Conservation (phyloP, 2,329 filamentous ascomycete genomes). For the Diaporthe velutina region DNA sequence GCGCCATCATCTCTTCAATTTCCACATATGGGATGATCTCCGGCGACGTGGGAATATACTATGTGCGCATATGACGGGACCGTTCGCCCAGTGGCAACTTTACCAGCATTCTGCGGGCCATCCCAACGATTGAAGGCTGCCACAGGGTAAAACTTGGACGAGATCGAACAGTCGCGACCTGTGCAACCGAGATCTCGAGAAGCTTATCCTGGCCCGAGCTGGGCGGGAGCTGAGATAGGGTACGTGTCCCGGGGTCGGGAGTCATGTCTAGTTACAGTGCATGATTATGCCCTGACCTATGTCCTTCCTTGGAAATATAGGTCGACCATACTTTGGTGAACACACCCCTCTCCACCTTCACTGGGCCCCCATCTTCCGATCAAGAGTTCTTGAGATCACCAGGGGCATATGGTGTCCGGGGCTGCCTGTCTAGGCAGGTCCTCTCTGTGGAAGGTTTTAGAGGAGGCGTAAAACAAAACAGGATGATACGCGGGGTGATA, state of each 20-base stretch:
- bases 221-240: not conserved
- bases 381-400: not conserved
- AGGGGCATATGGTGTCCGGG: not conserved
- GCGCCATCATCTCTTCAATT: conserved; percentile 8
- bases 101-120: not conserved
- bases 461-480: not conserved
- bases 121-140: conserved; percentile 10
- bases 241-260: conserved; percentile 12
- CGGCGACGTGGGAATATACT: not conserved
- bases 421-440: not conserved
- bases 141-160: conserved; percentile 10
- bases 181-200: conserved; percentile 13
- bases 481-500: not conserved
- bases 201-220: conserved; percentile 7
- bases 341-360: not conserved
- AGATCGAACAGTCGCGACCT: conserved; percentile 9
- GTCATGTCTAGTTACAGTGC: conserved; percentile 23
- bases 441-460: not conserved
- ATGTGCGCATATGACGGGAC: conserved; percentile 3
- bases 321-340: not conserved
- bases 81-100: conserved; percentile 24
- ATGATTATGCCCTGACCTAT: conserved; percentile 15
- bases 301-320: conserved; percentile 3
- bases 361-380: not conserved
- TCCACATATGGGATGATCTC: conserved; percentile 8